Percentiles rank a stretch among this genome's conserved stretches.
These are phyloP conservation scores for Trametes cubensis DNA, from an alignment of 768 basidiomycete species.

Conservation along the genomic window DNA sequence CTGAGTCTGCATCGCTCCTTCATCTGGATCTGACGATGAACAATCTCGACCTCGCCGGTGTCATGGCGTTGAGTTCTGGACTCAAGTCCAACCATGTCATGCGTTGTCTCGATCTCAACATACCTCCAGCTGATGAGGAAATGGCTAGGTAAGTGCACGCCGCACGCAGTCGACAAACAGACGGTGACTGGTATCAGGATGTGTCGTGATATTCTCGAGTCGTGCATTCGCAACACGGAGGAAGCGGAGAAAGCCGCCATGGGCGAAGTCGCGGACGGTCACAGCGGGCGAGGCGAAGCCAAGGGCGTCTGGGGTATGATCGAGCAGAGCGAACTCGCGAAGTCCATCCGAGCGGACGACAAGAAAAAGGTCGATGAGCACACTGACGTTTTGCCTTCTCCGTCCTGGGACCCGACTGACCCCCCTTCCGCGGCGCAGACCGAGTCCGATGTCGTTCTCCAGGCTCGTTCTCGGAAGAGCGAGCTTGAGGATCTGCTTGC, in stretches of 20 bases:
- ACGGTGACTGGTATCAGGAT: conserved; percentile 45
- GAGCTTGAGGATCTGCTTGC: conserved; percentile 34
- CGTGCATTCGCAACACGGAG: conserved; percentile 93
- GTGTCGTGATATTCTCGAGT: conserved; percentile 86
- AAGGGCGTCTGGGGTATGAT: conserved; percentile 86
- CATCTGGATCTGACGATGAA: conserved; percentile 92
- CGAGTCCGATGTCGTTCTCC: conserved; percentile 50
- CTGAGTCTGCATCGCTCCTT: conserved; percentile 82
- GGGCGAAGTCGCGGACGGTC: conserved; percentile 26
- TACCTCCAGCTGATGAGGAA: conserved; percentile 82
- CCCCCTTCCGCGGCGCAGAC: conserved; percentile 30
- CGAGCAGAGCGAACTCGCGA: conserved; percentile 82
- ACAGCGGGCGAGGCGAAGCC: conserved; percentile 54
- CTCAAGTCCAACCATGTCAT: conserved; percentile 83
- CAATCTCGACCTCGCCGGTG: conserved; percentile 82
- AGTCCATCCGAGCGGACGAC: conserved; percentile 61
- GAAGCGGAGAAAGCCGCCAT: conserved; percentile 58
- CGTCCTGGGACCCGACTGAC: conserved; percentile 28
- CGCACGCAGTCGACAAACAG: not conserved
- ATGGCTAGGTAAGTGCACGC: conserved; percentile 58
- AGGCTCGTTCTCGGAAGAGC: conserved; percentile 43
- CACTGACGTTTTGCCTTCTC: conserved; percentile 24
- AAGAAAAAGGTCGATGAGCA: conserved; percentile 52
- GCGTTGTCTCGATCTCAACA: conserved; percentile 91
- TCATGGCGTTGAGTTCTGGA: conserved; percentile 88